Conservation (phyloP, 208 protist species). For the Trypanosomatidae sp. region DNA sequence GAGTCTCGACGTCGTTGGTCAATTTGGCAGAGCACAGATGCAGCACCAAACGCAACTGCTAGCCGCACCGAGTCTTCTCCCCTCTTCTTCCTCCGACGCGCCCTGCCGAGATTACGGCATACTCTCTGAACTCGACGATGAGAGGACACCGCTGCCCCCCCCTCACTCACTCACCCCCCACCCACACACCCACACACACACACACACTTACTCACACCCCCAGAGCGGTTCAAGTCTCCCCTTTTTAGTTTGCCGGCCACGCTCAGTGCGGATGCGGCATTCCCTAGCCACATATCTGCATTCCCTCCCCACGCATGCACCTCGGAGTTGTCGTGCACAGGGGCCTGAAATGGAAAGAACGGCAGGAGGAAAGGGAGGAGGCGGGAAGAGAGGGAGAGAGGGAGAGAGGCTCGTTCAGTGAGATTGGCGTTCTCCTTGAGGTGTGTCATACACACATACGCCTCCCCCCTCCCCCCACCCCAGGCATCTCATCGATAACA, state of each 20-base stretch:
- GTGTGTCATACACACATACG: neutral
- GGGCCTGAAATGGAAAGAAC: neutral
- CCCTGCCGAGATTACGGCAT: neutral
- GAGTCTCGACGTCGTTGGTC: neutral
- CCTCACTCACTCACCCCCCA: neutral
- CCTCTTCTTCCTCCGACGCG: neutral
- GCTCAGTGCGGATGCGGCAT: too few species aligned
- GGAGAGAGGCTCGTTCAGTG: neutral
- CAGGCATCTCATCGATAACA: too few species aligned
- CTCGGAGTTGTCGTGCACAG: too few species aligned
- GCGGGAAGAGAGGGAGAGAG: neutral
- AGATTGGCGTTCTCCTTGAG: neutral
- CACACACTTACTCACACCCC: too few species aligned
- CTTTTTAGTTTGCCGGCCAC: too few species aligned
- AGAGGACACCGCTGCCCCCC: neutral
- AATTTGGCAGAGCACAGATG: neutral
- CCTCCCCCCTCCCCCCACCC: too few species aligned
- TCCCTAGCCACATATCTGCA: too few species aligned
- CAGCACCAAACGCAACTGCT: neutral
- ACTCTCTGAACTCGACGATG: neutral
- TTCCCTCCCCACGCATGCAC: too few species aligned
- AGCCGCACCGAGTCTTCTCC: neutral
- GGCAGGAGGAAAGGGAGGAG: neutral
- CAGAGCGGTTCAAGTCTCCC: too few species aligned
- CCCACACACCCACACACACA: too few species aligned